Percentiles rank a stretch among this genome's conserved stretches.
phyloP scores from a whole-genome alignment of 768 basidiomycete genomes.

The Leccinum pellstonianum region DNA sequence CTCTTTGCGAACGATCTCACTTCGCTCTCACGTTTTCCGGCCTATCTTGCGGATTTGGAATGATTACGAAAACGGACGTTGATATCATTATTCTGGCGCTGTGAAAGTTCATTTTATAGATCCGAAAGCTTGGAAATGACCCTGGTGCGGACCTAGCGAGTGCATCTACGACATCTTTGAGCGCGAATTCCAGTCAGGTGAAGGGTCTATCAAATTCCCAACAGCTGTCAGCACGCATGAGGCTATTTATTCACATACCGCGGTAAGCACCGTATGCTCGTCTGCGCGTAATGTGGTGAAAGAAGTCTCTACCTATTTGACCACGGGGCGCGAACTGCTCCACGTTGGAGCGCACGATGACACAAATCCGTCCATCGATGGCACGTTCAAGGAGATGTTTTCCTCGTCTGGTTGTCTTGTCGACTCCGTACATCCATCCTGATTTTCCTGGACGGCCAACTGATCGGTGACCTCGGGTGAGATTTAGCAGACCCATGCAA shows the following conservation, averaged over 20 bases:
- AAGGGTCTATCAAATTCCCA: background rate
- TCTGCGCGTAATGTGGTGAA: background rate
- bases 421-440: slow-evolving; percentile 1
- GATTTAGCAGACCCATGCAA: background rate
- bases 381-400: background rate
- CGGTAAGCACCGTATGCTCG: slow-evolving; percentile 1
- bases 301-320: background rate
- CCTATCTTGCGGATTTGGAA: background rate
- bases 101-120: background rate
- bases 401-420: background rate
- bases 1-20: background rate
- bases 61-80: background rate
- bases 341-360: background rate
- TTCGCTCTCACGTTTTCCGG: background rate
- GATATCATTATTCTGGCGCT: background rate
- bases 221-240: background rate
- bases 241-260: background rate
- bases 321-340: background rate
- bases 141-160: slow-evolving; percentile 8
- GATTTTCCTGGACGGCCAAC: background rate
- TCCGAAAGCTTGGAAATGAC: background rate
- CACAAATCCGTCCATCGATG: background rate
- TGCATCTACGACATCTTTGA: slow-evolving; percentile 1
- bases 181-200: background rate
- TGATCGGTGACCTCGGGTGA: slow-evolving; percentile 1